Percentiles rank a stretch among this genome's conserved stretches.
Evolutionary conservation across 1,284 basidiomycete species (phyloP).

Genomic region (Pyrrhoderma lamaoense): DNA sequence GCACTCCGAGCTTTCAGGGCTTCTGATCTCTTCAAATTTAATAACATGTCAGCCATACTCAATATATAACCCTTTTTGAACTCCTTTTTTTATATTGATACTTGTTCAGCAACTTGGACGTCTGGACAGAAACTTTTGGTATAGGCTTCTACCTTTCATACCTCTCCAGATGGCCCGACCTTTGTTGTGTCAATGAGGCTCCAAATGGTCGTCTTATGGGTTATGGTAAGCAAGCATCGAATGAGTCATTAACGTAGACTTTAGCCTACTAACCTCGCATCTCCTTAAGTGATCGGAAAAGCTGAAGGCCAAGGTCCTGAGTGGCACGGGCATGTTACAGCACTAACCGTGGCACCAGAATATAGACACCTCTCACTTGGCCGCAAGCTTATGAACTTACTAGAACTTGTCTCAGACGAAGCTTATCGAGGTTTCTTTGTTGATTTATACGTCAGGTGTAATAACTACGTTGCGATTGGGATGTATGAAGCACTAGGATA

Average conservation of each 20-base stretch:
- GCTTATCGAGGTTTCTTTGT: constrained; percentile 79
- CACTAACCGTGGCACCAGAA: constrained; percentile 85
- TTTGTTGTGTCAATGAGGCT: constrained; percentile 75
- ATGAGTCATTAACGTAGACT: too few species aligned
- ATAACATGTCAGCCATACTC: constrained; percentile 61
- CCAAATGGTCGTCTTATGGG: constrained; percentile 80
- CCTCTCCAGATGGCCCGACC: constrained; percentile 83
- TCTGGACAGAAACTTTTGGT: constrained; percentile 94
- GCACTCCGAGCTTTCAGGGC: constrained; percentile 77
- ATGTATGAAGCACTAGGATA: constrained; percentile 89
- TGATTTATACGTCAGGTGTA: constrained; percentile 84
- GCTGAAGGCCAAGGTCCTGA: constrained; percentile 68
- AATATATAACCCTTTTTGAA: neutral
- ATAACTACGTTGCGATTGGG: constrained; percentile 65
- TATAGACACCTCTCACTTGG: constrained; percentile 82
- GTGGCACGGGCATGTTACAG: constrained; percentile 89
- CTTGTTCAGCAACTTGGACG: constrained; percentile 69
- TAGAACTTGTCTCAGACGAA: constrained; percentile 76
- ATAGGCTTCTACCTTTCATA: constrained; percentile 84
- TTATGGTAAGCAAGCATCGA: constrained; percentile 50
- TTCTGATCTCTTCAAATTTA: constrained; percentile 86
- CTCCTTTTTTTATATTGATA: neutral
- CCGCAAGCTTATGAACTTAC: constrained; percentile 71
- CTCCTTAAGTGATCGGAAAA: constrained; percentile 81
- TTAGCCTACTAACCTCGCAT: too few species aligned